Evolutionary conservation across 345 rosid genomes (phyloP).

Genomic region (Eucalyptus fibrosa): DNA sequence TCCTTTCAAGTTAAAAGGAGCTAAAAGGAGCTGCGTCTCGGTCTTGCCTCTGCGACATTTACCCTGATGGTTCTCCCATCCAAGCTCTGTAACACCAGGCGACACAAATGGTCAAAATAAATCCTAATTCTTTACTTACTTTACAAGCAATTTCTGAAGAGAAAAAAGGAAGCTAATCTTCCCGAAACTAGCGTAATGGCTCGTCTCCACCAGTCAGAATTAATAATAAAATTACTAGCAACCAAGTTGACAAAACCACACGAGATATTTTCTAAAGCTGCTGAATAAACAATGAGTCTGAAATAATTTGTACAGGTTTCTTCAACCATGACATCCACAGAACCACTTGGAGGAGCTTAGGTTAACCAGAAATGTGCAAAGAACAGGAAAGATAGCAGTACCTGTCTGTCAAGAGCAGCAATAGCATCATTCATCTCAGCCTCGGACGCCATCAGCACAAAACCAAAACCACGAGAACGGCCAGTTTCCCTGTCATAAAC

Average conservation of each 20-base stretch:
- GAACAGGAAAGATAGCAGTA: constrained; percentile 2
- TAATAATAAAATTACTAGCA: neutral
- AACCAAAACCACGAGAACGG: constrained; percentile 95
- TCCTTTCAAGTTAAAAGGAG: constrained; percentile 22
- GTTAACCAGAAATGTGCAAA: neutral
- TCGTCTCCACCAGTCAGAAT: neutral
- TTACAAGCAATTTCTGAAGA: neutral
- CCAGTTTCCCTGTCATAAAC: constrained; percentile 80
- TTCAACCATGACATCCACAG: neutral
- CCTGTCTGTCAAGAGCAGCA: constrained; percentile 94
- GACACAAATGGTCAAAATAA: neutral
- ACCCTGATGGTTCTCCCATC: constrained; percentile 39
- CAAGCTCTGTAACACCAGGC: constrained; percentile 21
- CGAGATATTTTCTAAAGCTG: neutral
- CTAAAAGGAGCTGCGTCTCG: constrained; percentile 44
- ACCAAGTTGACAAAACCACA: neutral
- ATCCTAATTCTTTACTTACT: neutral
- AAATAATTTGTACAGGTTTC: neutral
- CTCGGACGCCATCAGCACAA: constrained; percentile 74
- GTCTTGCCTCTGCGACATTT: constrained; percentile 25
- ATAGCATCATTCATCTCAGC: constrained; percentile 76
- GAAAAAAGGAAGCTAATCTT: neutral
- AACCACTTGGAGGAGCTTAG: neutral
- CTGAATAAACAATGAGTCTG: neutral
- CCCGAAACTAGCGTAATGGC: neutral